A percentile compares a stretch with the other conserved stretches of the same genome.
Conservation (phyloP, 1,284 basidiomycete genomes). For the Cronartium quercuum region DNA sequence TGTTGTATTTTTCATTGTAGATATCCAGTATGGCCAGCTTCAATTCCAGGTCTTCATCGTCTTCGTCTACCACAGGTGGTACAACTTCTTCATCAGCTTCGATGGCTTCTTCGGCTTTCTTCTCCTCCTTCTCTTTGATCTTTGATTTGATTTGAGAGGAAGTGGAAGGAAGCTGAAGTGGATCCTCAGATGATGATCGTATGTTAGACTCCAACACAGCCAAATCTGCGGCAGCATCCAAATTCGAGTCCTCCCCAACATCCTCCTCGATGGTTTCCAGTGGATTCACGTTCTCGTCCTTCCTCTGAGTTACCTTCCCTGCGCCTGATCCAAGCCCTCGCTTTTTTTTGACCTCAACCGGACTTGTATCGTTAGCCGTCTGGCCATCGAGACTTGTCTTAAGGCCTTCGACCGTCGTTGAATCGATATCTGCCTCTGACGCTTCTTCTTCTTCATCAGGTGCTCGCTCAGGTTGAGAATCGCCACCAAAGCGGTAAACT, state of each 20-base stretch:
- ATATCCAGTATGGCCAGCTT: slow-evolving; percentile 86
- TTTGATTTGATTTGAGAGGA: slow-evolving; percentile 42
- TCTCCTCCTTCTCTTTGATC: slow-evolving; percentile 58
- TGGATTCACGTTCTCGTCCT: slow-evolving; percentile 37
- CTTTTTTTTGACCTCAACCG: slow-evolving; percentile 40
- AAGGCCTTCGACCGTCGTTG: slow-evolving; percentile 15
- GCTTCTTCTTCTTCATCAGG: slow-evolving; percentile 46
- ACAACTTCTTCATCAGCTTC: slow-evolving; percentile 59
- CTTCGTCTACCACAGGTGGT: slow-evolving; percentile 61
- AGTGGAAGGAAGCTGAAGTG: background rate
- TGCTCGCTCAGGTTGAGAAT: slow-evolving; percentile 66
- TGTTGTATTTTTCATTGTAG: slow-evolving; percentile 86
- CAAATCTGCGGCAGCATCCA: slow-evolving; percentile 18
- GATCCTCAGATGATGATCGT: slow-evolving; percentile 18
- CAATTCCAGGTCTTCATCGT: slow-evolving; percentile 72
- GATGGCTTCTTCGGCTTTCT: slow-evolving; percentile 54
- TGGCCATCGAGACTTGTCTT: slow-evolving; percentile 44
- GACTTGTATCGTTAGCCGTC: slow-evolving; percentile 46
- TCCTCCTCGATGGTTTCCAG: background rate
- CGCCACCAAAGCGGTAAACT: slow-evolving; percentile 77
- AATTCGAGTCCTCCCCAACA: background rate
- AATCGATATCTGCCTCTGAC: slow-evolving; percentile 23
- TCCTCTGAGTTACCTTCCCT: slow-evolving; percentile 42
- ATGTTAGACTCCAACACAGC: background rate
- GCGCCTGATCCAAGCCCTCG: slow-evolving; percentile 43